Percentiles rank a stretch among this genome's conserved stretches.
phyloP scores from a whole-genome alignment of 2,329 filamentous ascomycete species.

The Rhinocladiella mackenziei region DNA sequence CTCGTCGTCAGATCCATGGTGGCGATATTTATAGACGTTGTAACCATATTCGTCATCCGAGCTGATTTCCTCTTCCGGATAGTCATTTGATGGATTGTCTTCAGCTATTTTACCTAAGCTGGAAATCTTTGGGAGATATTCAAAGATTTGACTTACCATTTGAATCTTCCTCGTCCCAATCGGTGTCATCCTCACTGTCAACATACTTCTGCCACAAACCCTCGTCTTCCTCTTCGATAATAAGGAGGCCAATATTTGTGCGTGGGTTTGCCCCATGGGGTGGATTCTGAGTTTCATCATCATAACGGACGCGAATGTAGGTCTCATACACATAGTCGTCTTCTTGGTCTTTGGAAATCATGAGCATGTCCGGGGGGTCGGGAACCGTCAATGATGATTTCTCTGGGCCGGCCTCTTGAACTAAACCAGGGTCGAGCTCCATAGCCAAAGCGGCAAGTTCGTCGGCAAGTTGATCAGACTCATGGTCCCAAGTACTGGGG shows the following conservation, averaged over 20 bases:
- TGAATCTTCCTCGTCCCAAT: conserved; percentile 58
- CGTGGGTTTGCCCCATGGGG: neutral
- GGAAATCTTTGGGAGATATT: neutral
- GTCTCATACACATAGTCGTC: conserved; percentile 60
- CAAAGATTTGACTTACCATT: conserved; percentile 45
- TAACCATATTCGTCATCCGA: conserved; percentile 47
- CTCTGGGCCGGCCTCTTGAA: conserved; percentile 8
- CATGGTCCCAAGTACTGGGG: conserved; percentile 41
- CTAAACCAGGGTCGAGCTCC: conserved; percentile 36
- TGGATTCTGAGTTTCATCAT: conserved; percentile 31
- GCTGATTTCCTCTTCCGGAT: conserved; percentile 48
- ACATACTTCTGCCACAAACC: conserved; percentile 56
- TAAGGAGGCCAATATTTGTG: conserved; percentile 42
- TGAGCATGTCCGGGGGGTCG: conserved; percentile 29
- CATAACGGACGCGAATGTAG: conserved; percentile 50
- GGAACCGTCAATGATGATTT: neutral
- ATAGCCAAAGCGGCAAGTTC: conserved; percentile 43
- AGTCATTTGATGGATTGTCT: conserved; percentile 49
- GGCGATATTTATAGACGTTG: conserved; percentile 39
- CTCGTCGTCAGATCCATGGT: conserved; percentile 43
- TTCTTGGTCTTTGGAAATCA: conserved; percentile 45
- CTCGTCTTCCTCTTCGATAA: conserved; percentile 50
- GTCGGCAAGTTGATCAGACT: conserved; percentile 41
- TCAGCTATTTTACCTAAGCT: conserved; percentile 37
- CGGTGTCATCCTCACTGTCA: conserved; percentile 50